Conservation (phyloP, 768 basidiomycete genomes). For the Strobilomyces dryophilus region DNA sequence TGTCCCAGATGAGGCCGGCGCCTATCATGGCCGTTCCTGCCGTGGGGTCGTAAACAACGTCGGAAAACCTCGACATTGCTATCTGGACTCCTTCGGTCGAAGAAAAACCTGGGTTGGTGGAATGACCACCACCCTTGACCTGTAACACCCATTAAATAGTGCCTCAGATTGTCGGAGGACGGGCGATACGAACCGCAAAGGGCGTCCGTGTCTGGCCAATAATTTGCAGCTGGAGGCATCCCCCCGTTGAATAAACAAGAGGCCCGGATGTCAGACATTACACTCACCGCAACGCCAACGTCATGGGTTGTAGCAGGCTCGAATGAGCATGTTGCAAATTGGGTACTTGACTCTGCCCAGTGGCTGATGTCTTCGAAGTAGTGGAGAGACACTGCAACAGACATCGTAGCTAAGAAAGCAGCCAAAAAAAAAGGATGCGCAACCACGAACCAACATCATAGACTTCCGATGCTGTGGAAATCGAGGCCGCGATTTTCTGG, state of each 20-base stretch:
- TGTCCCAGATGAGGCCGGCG: slow-evolving; percentile 54
- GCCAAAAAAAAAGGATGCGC: not conserved
- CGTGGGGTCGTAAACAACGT: slow-evolving; percentile 33
- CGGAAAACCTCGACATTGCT: slow-evolving; percentile 46
- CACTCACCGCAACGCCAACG: slow-evolving; percentile 35
- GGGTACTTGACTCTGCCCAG: not conserved
- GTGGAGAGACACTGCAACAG: not conserved
- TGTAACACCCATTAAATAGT: slow-evolving; percentile 11
- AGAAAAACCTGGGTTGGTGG: slow-evolving; percentile 50
- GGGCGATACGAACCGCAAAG: slow-evolving; percentile 18
- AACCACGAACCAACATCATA: not conserved
- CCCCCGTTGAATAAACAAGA: not conserved
- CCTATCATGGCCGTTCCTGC: slow-evolving; percentile 38
- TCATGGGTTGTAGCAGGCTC: not conserved
- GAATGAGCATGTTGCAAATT: slow-evolving; percentile 12
- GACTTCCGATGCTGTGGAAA: slow-evolving; percentile 5
- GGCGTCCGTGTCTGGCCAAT: slow-evolving; percentile 40
- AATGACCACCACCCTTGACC: slow-evolving; percentile 62
- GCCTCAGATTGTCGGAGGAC: not conserved
- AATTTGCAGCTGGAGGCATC: not conserved
- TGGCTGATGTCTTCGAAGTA: not conserved
- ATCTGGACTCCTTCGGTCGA: slow-evolving; percentile 57
- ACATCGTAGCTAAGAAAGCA: not conserved
- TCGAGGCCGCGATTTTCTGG: not conserved
- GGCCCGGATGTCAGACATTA: not conserved